Base-by-base conservation (phyloP, 1,139 yeast species). In the Keqinozyma sinolaborantium region DNA sequence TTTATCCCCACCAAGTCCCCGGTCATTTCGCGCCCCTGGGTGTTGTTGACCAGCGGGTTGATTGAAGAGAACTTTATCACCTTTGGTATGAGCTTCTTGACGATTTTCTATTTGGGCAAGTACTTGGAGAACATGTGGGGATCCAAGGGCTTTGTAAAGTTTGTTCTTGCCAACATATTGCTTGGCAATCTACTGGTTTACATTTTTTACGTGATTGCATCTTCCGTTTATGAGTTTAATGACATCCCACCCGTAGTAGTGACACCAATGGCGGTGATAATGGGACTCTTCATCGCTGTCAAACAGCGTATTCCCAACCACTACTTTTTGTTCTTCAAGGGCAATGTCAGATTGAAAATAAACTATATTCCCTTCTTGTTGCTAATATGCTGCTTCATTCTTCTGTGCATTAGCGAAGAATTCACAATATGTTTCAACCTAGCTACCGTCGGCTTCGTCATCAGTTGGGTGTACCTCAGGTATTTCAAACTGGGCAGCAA, bases 281-380 rank as follows among this genome's bases (percentile, higher is more conserved):
- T 67, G 56, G 72, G 69, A 12, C 50, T 68, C 20, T 46, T 70
- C 8, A 66, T 68, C 9, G 73, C 73, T 4, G 54, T 66, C 4
- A 68, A 68, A 37, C 74, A 69, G 44, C 44, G 74, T 24, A 65
- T 69, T 12, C 61, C 70, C 13, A 57, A 60, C 34, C 74, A 69
- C 45, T 68, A 67, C 39, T 47, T 70, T 28, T 45, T 68, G 16
- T 56, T 68, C 30, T 58, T 68, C 40, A 58, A 60, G 34, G 72
- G 72, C 2, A 55, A 53, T 27, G 33, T 69, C 14, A 47, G 73
- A 24, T 44, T 69, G 13, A 60, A 60, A 32, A 70, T 69, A 11
- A 56, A 66, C 3, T 52, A 56, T 31, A 42, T 68, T 2, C 74
- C 75, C 9, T 63, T 68, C 30, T 35, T 61, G 8, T 36, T 60